These are phyloP conservation scores for Rhododendron williamsianum DNA, from an alignment of 148 eudicot genomes.

Conservation along the genomic window DNA sequence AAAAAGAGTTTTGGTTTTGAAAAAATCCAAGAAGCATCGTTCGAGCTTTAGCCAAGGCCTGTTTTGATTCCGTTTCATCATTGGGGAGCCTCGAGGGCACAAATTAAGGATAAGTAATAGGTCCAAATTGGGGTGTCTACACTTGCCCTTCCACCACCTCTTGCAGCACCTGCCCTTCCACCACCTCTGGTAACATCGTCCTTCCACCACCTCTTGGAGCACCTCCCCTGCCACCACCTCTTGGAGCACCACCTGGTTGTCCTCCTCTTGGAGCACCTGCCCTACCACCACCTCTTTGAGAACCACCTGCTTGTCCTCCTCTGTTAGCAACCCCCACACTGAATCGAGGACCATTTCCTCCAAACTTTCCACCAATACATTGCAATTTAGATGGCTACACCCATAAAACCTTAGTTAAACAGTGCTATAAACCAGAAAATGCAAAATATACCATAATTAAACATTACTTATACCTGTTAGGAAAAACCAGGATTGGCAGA, in stretches of 20 bases:
- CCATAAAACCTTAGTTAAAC: background rate
- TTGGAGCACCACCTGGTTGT: no score
- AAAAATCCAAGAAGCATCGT: no score
- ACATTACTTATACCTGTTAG: background rate
- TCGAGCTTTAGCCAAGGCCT: no score
- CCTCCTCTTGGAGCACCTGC: no score
- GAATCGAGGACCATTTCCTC: background rate
- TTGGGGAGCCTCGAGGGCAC: no score
- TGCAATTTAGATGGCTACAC: background rate
- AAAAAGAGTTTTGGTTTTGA: no score
- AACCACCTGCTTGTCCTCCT: no score
- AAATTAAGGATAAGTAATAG: no score
- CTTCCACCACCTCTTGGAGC: background rate
- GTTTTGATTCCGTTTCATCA: no score
- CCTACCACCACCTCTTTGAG: no score
- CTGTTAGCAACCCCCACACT: background rate
- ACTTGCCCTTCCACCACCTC: background rate
- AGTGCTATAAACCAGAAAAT: no score
- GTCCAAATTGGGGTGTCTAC: background rate
- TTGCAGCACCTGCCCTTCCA: background rate
- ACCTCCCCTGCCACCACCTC: no score
- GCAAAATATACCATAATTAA: background rate
- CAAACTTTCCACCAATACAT: background rate
- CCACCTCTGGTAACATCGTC: background rate
- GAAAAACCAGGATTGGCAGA: background rate